Evolutionary conservation across 306 rosid species (phyloP).

Genomic region (Malus fusca): DNA sequence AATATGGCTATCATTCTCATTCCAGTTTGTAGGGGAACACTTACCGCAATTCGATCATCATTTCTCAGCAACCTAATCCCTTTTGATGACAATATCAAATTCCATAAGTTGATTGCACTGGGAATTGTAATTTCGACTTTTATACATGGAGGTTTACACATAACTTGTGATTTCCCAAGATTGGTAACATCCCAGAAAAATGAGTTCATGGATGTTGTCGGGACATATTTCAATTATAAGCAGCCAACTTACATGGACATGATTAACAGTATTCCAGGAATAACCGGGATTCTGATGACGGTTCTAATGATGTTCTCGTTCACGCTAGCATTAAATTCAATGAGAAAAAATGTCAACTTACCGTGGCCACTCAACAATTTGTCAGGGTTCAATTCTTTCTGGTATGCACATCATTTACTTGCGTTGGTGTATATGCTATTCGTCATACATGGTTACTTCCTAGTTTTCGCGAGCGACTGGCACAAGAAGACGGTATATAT

Average conservation of each 20-base stretch:
- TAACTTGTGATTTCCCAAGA: conserved; percentile 77
- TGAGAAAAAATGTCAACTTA: conserved; percentile 50
- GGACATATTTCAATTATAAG: conserved; percentile 33
- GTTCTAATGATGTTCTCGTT: conserved; percentile 61
- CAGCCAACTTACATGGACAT: conserved; percentile 48
- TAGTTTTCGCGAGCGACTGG: conserved; percentile 56
- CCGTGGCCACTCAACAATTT: conserved; percentile 49
- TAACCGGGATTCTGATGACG: conserved; percentile 60
- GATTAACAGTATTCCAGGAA: conserved; percentile 35
- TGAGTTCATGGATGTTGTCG: conserved; percentile 40
- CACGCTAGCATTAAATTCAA: conserved; percentile 63
- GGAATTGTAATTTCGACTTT: conserved; percentile 49
- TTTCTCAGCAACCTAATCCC: conserved; percentile 57
- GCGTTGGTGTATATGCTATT: conserved; percentile 54
- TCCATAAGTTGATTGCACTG: conserved; percentile 62
- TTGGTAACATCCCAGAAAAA: conserved; percentile 28
- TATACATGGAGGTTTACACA: conserved; percentile 45
- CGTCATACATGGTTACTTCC: conserved; percentile 58
- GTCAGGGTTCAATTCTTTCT: conserved; percentile 86
- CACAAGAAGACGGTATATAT: conserved; percentile 54
- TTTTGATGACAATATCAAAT: conserved; percentile 79
- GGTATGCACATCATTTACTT: conserved; percentile 95
- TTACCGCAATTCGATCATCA: conserved; percentile 58
- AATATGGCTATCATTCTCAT: conserved; percentile 86
- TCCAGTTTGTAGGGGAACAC: conserved; percentile 79